Evolutionary conservation across 2,329 filamentous ascomycete species (phyloP), one percentile per base, ranked within the genome.

Genomic region (Aspergillus pseudotamarii): DNA sequence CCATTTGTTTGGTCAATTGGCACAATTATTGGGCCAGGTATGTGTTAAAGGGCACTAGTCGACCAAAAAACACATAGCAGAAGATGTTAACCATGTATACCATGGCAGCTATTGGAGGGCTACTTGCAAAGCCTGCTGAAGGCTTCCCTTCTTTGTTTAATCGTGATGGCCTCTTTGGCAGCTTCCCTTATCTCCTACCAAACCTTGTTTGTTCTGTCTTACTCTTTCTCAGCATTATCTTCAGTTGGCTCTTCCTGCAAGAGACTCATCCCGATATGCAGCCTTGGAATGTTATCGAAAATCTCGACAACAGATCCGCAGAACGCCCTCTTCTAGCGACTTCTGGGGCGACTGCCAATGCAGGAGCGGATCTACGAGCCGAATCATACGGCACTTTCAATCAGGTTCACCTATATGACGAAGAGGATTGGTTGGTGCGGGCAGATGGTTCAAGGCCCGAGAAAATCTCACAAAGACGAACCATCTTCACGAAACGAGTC

Each of bases 1-100:
- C 94, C 94, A 0, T 97, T 97, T 73, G 91, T 97, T 9, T 97
- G 94, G 93, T 90, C 87, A 54, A 89, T 97, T 58, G 94, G 94
- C 28, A 96, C 92, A 11, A 96, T 97, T 67, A 84, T 96, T 59
- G 94, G 94, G 0, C 91, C 94, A 67, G 76, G 76, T 77, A 71
- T 59, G 70, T 66, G 45, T 58, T 59, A 12, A 12, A 19, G 54
- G 32, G 10, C 21, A 45, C 16, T 26, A 12, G 28, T n/a, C 14
- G 21, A 9, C 23, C n/a, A 34, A 16, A 12, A 16, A n/a, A 38
- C 14, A 38, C 14, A 2, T 57, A 10, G 55, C 51, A 28, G 34
- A 23, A 36, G 26, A 32, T 61, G 43, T 69, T 71, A 63, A 72
- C 48, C 36, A 21, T 21, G 26, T 62, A 36, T 53, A 48, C 41